Evolutionary conservation across 1,139 yeast genomes (phyloP).

Genomic region (Nadsonia starkeyi-henricii): DNA sequence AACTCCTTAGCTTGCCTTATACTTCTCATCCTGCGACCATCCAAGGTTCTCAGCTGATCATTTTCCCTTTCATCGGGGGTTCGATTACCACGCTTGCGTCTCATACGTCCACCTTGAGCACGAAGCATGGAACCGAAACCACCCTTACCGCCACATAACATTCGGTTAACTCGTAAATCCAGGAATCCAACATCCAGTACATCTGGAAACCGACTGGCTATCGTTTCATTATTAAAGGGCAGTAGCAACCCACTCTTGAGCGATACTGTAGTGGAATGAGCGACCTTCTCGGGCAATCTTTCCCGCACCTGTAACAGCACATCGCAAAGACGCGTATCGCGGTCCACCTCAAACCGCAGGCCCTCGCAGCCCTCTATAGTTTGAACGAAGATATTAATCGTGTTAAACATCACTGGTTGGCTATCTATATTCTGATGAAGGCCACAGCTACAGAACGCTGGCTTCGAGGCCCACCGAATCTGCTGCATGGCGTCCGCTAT

Average conservation of each 20-base stretch:
- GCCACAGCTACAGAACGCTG: too few species aligned
- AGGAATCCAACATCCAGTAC: slow-evolving; percentile 2
- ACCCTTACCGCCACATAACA: slow-evolving; percentile 38
- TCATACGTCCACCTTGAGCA: slow-evolving; percentile 28
- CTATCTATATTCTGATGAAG: too few species aligned
- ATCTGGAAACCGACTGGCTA: not conserved
- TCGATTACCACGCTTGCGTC: slow-evolving; percentile 17
- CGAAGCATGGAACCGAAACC: slow-evolving; percentile 35
- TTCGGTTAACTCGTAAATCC: slow-evolving; percentile 14
- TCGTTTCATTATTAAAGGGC: not conserved
- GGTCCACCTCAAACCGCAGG: not conserved
- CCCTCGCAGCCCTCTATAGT: not conserved
- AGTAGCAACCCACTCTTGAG: not conserved
- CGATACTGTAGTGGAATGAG: not conserved
- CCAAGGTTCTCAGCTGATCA: slow-evolving; percentile 26
- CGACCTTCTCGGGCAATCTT: not conserved
- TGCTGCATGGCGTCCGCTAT: not conserved
- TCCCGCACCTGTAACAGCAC: not conserved
- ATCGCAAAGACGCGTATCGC: not conserved
- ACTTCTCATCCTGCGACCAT: slow-evolving; percentile 26
- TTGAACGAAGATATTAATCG: not conserved
- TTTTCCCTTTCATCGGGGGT: slow-evolving; percentile 16
- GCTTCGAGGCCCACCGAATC: too few species aligned
- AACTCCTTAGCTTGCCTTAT: slow-evolving; percentile 24
- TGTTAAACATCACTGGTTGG: not conserved